Evolutionary conservation across 2,329 filamentous ascomycete species (phyloP).

Genomic region (Zopfia rhizophila): DNA sequence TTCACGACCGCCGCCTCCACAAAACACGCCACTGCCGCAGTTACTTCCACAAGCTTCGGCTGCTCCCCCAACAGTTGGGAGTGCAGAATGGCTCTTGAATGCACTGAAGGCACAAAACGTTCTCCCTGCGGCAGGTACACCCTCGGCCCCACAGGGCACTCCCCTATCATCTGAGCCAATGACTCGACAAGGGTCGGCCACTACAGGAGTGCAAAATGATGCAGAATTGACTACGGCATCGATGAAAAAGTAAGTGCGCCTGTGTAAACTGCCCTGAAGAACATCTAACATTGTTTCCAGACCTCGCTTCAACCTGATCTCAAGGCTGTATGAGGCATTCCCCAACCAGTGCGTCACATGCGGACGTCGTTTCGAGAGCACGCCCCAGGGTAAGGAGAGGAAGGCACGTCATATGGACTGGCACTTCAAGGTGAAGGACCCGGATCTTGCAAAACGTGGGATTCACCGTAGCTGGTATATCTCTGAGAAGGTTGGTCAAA

Average conservation of each 20-base stretch:
- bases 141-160: conserved; percentile 36
- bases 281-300: conserved; percentile 54
- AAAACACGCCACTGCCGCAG: conserved; percentile 29
- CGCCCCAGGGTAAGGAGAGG: conserved; percentile 80
- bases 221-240: conserved; percentile 73
- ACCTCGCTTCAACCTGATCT: conserved; percentile 78
- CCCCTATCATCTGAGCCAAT: conserved; percentile 38
- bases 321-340: conserved; percentile 79
- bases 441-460: conserved; percentile 84
- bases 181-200: conserved; percentile 39
- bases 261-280: conserved; percentile 24
- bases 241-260: conserved; percentile 73
- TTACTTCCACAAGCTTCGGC: conserved; percentile 27
- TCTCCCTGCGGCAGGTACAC: conserved; percentile 30
- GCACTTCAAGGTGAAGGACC: conserved; percentile 95
- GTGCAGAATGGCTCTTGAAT: conserved; percentile 45
- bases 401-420: conserved; percentile 96
- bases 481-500: conserved; percentile 76
- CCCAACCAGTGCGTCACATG: conserved; percentile 92
- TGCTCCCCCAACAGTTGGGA: conserved; percentile 29
- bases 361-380: conserved; percentile 83
- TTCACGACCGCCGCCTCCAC: conserved; percentile 29
- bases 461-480: conserved; percentile 96
- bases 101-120: conserved; percentile 38
- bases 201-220: conserved; percentile 57